Evolutionary conservation across 176 grass and related monocot species (phyloP).

Genomic region (Musa itinerans): DNA sequence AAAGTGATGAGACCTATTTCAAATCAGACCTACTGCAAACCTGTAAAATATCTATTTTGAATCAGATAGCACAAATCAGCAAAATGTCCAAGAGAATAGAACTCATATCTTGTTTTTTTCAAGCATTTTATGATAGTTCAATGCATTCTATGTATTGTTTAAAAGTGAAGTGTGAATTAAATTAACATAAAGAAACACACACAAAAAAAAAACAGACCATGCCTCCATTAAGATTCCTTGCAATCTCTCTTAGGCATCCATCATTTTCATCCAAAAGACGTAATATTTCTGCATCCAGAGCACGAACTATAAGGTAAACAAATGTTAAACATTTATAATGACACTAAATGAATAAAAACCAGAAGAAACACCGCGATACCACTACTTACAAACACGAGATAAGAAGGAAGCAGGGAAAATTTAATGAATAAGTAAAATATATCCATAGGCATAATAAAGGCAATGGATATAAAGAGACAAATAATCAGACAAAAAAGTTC

Average conservation of each 20-base stretch:
- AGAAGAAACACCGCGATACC: neutral
- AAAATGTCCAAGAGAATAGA: no score
- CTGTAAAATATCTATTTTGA: no score
- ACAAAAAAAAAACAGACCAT: neutral
- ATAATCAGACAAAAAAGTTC: no score
- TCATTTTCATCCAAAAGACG: neutral
- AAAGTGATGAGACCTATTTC: no score
- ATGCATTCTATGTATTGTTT: neutral
- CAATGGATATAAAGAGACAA: no score
- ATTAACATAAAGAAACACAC: neutral
- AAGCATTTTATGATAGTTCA: neutral
- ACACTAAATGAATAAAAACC: neutral
- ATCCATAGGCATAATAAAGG: no score
- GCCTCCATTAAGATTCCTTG: slow-evolving; percentile 4
- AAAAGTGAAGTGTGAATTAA: neutral
- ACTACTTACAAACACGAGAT: neutral
- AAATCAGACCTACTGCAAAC: no score
- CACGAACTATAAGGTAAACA: neutral
- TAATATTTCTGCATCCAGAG: neutral
- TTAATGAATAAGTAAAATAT: neutral
- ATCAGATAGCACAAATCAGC: no score
- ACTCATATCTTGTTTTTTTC: no score
- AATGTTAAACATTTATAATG: neutral
- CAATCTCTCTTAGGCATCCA: neutral
- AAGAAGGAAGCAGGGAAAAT: neutral